Conservation (phyloP, 2,329 filamentous ascomycete species). For the Verticillium dahliae region DNA sequence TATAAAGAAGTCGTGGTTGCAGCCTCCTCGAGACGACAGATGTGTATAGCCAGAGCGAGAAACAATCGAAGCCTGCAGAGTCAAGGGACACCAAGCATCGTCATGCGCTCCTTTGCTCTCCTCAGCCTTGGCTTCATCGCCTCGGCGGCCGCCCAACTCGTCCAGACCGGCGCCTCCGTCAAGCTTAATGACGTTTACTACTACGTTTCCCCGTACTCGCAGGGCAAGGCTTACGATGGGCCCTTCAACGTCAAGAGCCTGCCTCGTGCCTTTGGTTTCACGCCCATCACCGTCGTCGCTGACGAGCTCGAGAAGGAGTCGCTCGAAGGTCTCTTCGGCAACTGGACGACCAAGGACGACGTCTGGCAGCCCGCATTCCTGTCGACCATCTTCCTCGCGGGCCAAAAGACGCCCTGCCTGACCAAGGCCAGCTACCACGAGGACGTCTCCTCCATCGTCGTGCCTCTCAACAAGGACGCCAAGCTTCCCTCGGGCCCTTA, state of each 20-base stretch:
- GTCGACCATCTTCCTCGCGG: slow-evolving; percentile 13
- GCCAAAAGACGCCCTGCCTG: slow-evolving; percentile 9
- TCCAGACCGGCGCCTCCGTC: slow-evolving; percentile 22
- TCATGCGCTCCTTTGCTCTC: background rate
- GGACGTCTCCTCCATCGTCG: slow-evolving; percentile 10
- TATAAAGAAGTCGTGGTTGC: background rate
- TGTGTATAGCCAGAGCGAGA: background rate
- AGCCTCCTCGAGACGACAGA: background rate
- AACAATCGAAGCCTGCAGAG: background rate
- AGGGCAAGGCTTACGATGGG: slow-evolving; percentile 16
- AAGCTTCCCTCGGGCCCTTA: slow-evolving; percentile 26
- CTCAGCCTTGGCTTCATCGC: slow-evolving; percentile 8
- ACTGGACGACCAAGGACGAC: slow-evolving; percentile 22
- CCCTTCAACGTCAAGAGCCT: slow-evolving; percentile 10
- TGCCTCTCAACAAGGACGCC: slow-evolving; percentile 11
- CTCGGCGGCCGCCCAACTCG: slow-evolving; percentile 15
- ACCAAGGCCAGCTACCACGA: slow-evolving; percentile 8
- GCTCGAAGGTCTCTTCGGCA: slow-evolving; percentile 18
- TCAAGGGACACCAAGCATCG: background rate
- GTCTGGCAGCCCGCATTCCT: slow-evolving; percentile 19
- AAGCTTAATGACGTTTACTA: slow-evolving; percentile 22
- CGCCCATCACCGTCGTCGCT: slow-evolving; percentile 25
- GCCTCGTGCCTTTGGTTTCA: slow-evolving; percentile 21
- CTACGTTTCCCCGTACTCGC: slow-evolving; percentile 25
- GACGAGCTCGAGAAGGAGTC: slow-evolving; percentile 12